Conservation (phyloP, 345 rosid species). For the Sonneratia alba region DNA sequence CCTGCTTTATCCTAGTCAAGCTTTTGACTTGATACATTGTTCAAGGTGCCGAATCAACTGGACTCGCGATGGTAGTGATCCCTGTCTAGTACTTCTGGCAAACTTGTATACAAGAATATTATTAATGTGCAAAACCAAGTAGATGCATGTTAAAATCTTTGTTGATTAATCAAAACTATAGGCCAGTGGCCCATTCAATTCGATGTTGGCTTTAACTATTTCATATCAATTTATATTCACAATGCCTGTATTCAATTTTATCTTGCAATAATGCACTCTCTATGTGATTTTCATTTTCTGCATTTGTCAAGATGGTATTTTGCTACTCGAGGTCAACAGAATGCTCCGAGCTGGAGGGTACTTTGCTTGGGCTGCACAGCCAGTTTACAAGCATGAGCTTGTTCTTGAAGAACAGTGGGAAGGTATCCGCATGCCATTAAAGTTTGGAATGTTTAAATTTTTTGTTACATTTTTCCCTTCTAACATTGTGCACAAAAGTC, state of each 20-base stretch:
- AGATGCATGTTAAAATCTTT: neutral
- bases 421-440: constrained; percentile 32
- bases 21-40: constrained; percentile 94
- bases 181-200: neutral
- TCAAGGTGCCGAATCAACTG: constrained; percentile 98
- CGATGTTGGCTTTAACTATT: neutral
- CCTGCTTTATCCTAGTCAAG: constrained; percentile 82
- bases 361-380: constrained; percentile 99
- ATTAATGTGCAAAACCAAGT: neutral
- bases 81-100: neutral
- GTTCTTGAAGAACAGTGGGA: constrained; percentile 84
- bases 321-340: constrained; percentile 93
- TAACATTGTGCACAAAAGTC: neutral
- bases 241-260: neutral
- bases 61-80: constrained; percentile 87
- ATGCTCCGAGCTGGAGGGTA: constrained; percentile 92
- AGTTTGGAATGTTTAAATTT: neutral
- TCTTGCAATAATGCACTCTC: neutral
- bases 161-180: neutral
- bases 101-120: neutral
- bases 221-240: neutral
- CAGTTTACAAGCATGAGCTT: constrained; percentile 89
- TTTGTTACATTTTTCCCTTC: neutral
- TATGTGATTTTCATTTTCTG: constrained; percentile 4
- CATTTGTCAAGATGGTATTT: constrained; percentile 63